A percentile compares a stretch with the other conserved stretches of the same genome.
These are phyloP conservation scores for Phytophthora litchii DNA, from an alignment of 352 stramenopile species.

Conservation along the genomic window DNA sequence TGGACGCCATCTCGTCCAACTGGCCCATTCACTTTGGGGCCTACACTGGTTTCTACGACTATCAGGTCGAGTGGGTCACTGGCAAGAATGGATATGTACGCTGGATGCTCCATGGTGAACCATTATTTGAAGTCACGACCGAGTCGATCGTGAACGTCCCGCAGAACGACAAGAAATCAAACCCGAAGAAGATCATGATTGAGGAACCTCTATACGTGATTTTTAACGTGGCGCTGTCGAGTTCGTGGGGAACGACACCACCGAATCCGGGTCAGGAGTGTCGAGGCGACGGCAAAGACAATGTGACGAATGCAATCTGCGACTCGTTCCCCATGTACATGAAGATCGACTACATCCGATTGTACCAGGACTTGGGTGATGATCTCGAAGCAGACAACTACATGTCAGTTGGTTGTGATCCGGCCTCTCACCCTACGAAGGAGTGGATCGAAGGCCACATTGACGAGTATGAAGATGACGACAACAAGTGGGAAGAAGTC, in stretches of 20 bases:
- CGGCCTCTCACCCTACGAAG: constrained; percentile 55
- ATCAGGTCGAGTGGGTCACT: constrained; percentile 78
- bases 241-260: constrained; percentile 80
- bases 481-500: constrained; percentile 52
- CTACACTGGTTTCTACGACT: constrained; percentile 45
- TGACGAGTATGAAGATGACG: constrained; percentile 59
- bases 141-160: constrained; percentile 53
- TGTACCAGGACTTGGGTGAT: constrained; percentile 57
- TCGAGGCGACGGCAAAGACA: constrained; percentile 55
- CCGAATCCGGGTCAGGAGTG: constrained; percentile 56
- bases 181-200: constrained; percentile 69
- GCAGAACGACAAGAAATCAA: constrained; percentile 49
- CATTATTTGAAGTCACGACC: constrained; percentile 63
- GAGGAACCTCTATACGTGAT: constrained; percentile 94
- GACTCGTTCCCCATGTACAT: constrained; percentile 76
- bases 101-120: constrained; percentile 60
- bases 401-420: constrained; percentile 65
- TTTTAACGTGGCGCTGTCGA: constrained; percentile 94
- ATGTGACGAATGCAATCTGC: constrained; percentile 53
- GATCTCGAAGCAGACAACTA: constrained; percentile 49
- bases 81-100: constrained; percentile 66
- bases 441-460: constrained; percentile 73
- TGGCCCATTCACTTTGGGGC: constrained; percentile 62
- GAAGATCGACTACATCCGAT: constrained; percentile 69
- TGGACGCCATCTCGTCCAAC: constrained; percentile 80